Evolutionary conservation across 257 asterid species (phyloP), one percentile per base, ranked within the genome.

Genomic region (Rubia yunnanensis): DNA sequence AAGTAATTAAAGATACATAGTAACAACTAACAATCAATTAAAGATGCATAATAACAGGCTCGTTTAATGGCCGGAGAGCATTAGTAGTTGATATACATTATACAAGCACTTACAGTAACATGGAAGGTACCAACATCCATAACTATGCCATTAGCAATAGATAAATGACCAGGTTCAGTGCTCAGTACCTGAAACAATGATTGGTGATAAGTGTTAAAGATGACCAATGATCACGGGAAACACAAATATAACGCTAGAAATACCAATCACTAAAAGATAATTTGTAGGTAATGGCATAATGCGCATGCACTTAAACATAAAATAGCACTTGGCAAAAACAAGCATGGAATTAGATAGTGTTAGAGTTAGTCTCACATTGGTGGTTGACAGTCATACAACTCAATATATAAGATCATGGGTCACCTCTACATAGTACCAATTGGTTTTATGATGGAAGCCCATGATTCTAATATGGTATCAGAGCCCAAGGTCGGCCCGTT

Each of bases 101-200:
- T 11, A 63, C 65, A 64, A 55, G 74, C 69, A 84, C 96, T 86
- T 80, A 92, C 97, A 68, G 83, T 78, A 77, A 85, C 80, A 78
- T 86, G 87, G 70, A 80, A 83, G 82, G 79, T 75, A 68, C 90
- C 85, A 66, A 81, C 80, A 59, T 83, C 94, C 70, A 71, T 77
- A 58, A 92, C 78, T 74, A 84, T 72, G 72, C 99, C 99, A 76
- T 79, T 86, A 72, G 94, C 84, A 70, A 92, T 81, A 71, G 86
- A 91, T 63, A 77, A 74, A 74, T 77, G 75, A 68, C 79, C 87
- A 74, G 88, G 84, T 72, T 82, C 96, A 58, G 88, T 76, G 84
- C 99, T 92, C 80, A 92, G 74, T 70, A 86, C 80, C 99, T 92
- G 88, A 65, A 71, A 79, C 65, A 75, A 64, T 34, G 67, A 28